Evolutionary conservation across 768 basidiomycete species (phyloP).

Genomic region (Lenzites betulinus): DNA sequence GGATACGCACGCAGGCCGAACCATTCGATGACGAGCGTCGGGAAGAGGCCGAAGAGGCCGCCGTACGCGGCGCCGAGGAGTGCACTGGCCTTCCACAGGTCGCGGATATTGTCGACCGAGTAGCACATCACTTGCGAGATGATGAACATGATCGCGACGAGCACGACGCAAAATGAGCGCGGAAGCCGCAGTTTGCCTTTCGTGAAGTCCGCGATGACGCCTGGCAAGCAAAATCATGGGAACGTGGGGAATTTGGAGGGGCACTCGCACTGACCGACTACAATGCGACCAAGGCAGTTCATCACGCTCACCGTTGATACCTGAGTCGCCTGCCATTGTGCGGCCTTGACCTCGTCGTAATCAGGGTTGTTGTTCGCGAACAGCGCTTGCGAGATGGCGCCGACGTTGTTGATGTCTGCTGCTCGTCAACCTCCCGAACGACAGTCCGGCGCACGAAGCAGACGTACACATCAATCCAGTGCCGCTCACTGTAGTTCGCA

Average conservation of each 20-base stretch:
- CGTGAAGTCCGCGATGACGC: conserved; percentile 66
- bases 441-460: neutral
- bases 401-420: conserved; percentile 85
- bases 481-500: conserved; percentile 54
- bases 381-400: conserved; percentile 70
- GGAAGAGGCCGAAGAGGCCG: conserved; percentile 68
- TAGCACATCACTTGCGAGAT: conserved; percentile 68
- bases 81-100: conserved; percentile 65
- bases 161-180: conserved; percentile 66
- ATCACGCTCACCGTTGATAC: conserved; percentile 82
- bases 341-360: conserved; percentile 69
- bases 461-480: conserved; percentile 75
- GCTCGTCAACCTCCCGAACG: neutral
- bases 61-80: conserved; percentile 73
- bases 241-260: neutral
- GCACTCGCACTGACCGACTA: conserved; percentile 56
- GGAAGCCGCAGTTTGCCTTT: conserved; percentile 60
- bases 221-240: conserved; percentile 34
- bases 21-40: conserved; percentile 84
- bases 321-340: conserved; percentile 80
- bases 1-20: conserved; percentile 75
- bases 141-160: conserved; percentile 70
- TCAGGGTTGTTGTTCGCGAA: conserved; percentile 58
- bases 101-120: conserved; percentile 52
- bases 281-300: conserved; percentile 78